Base-by-base conservation (phyloP, 371 early-diverging fungal species). In the Mucor irregularis region DNA sequence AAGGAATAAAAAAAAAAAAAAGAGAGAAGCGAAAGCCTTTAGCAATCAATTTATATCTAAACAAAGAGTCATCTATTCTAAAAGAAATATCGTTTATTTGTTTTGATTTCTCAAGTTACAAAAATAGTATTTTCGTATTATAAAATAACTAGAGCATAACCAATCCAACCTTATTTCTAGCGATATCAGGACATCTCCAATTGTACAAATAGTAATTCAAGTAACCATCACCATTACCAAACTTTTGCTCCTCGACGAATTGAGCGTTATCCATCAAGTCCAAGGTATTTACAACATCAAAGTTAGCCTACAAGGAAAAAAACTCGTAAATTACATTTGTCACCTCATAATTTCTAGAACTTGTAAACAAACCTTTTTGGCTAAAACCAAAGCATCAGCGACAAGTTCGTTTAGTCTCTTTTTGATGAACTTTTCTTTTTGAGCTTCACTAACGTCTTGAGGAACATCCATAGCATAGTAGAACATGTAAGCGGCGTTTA, bases 181-280 rank as follows among this genome's bases (percentile, higher is more conserved):
- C 69, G 16, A 96, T 66, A 30, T 80, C 80, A 50, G 84, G 83
- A 48, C 91, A 89, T 58, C 82, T 77, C 87, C 93, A 98, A 78
- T 98, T 98, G 79, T 92, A 98, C 61, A 97, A 68, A 67, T 98
- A 98, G 67, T 90, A 98, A 72, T 96, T 89, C 53, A 98, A 77
- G 58, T 79, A 74, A 4, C 99, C 99, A 62, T 97, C 96, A 35
- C 99, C 99, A 24, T 83, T 80, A 28, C 91, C 93, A 69, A 98
- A 98, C 69, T 90, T 90, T 48, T 94, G 87, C 21, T 91, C 88
- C 0, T 89, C 81, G 1, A 91, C 73, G 61, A 91, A 88, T 55
- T 71, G 47, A 0, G 69, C 56, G 76, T 95, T 95, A 51, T 93
- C 91, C 88, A 92, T 86, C 62, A 94, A 71, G 55, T 91, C 86